A percentile compares a stretch with the other conserved stretches of the same genome.
phyloP scores from a whole-genome alignment of 768 basidiomycete genomes.

The Boletus speciosus region DNA sequence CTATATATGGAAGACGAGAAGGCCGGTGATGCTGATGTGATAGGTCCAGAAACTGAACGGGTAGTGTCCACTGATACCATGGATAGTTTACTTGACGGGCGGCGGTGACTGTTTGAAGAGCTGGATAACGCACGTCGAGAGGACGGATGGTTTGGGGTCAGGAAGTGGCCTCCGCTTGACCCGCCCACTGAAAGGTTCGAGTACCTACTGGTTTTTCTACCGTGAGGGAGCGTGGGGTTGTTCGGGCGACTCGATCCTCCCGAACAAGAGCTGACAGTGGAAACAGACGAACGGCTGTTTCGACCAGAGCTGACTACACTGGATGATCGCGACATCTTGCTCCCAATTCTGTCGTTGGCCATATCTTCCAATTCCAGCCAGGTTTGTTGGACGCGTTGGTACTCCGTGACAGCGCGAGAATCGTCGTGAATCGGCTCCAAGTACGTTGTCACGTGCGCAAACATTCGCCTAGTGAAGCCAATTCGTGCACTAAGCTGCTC shows the following conservation, averaged over 20 bases:
- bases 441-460: constrained; percentile 45
- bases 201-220: constrained; percentile 28
- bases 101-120: constrained; percentile 40
- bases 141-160: constrained; percentile 43
- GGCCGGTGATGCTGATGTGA: constrained; percentile 35
- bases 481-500: constrained; percentile 65
- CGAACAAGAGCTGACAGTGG: constrained; percentile 30
- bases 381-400: constrained; percentile 67
- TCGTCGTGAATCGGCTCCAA: constrained; percentile 52
- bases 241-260: constrained; percentile 16
- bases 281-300: constrained; percentile 54
- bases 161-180: constrained; percentile 39
- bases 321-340: constrained; percentile 59
- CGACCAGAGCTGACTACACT: constrained; percentile 67
- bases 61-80: constrained; percentile 38
- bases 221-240: constrained; percentile 11
- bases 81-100: constrained; percentile 60
- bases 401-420: constrained; percentile 55
- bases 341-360: constrained; percentile 62
- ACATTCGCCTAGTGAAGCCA: constrained; percentile 52
- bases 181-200: constrained; percentile 29
- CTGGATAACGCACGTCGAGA: constrained; percentile 51
- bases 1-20: constrained; percentile 41
- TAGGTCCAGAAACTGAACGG: constrained; percentile 71
- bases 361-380: constrained; percentile 82